Conservation (phyloP, 2,329 filamentous ascomycete species). For the Cladorrhinum sp. region DNA sequence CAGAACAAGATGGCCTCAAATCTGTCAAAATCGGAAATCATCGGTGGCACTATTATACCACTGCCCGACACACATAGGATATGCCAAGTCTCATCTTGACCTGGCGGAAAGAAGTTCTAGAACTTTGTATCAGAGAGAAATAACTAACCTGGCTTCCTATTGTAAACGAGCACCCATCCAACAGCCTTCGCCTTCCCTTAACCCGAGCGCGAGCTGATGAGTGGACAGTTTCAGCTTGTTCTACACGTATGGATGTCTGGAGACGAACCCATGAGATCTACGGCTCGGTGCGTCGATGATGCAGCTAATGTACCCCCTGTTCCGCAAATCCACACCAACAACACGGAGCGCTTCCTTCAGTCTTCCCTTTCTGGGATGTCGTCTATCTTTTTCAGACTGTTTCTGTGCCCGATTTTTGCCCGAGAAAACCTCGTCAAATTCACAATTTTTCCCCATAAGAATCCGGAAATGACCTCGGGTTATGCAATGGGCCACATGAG, state of each 20-base stretch:
- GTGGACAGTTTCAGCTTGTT: neutral
- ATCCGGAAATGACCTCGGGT: neutral
- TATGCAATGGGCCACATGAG: neutral
- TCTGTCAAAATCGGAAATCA: no score
- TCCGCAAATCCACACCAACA: neutral
- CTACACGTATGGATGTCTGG: constrained; percentile 9
- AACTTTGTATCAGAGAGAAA: no score
- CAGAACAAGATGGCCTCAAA: no score
- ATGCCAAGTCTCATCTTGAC: no score
- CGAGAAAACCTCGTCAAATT: neutral
- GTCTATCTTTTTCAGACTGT: neutral
- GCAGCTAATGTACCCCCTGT: constrained; percentile 12
- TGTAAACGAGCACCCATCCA: no score
- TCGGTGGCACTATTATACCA: no score
- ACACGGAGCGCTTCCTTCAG: neutral
- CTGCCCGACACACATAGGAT: no score
- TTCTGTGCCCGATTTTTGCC: neutral
- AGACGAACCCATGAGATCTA: constrained; percentile 20
- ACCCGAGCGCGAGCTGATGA: no score
- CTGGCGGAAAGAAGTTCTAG: no score
- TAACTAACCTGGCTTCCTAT: no score
- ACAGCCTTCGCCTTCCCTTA: no score
- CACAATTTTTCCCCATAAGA: neutral
- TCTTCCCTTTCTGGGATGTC: neutral
- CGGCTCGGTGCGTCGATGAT: constrained; percentile 27